phyloP scores from a whole-genome alignment of 148 eudicot species.

The Cornus florida region DNA sequence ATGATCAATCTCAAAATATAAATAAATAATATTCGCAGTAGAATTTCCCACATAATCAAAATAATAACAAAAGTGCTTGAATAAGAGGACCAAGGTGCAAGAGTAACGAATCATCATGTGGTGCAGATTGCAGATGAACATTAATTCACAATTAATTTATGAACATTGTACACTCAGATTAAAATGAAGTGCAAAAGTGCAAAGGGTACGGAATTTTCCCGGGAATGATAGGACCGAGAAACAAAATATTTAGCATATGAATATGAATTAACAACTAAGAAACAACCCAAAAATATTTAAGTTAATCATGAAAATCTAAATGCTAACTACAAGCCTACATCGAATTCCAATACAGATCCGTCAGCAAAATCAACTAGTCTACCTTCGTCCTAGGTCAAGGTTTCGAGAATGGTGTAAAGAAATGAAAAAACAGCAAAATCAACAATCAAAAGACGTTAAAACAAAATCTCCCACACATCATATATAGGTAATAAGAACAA shows the following conservation, averaged over 20 bases:
- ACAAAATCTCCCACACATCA: background rate
- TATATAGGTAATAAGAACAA: background rate
- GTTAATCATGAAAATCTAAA: background rate
- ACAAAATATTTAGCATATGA: too few species aligned
- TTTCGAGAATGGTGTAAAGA: too few species aligned
- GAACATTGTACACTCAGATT: too few species aligned
- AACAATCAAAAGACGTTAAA: background rate
- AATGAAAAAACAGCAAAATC: background rate
- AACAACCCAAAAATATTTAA: background rate
- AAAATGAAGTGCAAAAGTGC: too few species aligned
- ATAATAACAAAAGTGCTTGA: background rate
- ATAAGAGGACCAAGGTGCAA: background rate
- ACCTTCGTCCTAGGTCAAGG: too few species aligned
- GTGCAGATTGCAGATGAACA: background rate
- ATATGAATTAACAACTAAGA: background rate
- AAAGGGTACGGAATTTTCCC: too few species aligned
- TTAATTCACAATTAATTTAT: too few species aligned
- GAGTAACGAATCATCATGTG: too few species aligned
- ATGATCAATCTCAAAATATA: too few species aligned
- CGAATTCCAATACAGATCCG: background rate
- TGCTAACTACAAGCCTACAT: background rate
- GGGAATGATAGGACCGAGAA: background rate
- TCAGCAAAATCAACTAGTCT: background rate
- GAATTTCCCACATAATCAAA: too few species aligned
- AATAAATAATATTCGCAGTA: too few species aligned